phyloP scores from a whole-genome alignment of 352 stramenopile genomes.

The Pelagophyceae sp. region DNA sequence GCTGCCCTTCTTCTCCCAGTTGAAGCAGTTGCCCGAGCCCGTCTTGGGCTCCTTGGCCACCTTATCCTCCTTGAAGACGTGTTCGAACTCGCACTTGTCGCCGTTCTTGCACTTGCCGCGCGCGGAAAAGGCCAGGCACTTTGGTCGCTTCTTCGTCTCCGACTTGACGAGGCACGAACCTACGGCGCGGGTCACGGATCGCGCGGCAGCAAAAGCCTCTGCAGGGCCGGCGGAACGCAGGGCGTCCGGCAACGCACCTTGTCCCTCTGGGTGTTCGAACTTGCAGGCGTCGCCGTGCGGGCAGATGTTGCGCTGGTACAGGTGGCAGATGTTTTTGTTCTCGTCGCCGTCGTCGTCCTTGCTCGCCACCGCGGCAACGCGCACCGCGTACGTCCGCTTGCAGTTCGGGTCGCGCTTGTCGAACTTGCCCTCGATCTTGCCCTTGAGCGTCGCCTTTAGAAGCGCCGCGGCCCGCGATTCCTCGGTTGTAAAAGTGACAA shows the following conservation, averaged over 20 bases:
- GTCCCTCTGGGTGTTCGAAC: slow-evolving; percentile 16
- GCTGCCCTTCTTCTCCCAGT: slow-evolving; percentile 25
- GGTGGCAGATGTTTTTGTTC: slow-evolving; percentile 21
- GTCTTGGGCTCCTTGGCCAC: slow-evolving; percentile 8
- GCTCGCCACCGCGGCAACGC: background rate
- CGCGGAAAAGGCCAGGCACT: background rate
- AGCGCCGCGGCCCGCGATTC: background rate
- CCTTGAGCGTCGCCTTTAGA: background rate
- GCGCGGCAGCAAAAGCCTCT: too few relatives aligned
- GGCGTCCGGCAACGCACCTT: background rate
- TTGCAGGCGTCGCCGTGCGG: slow-evolving; percentile 20
- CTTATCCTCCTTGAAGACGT: background rate
- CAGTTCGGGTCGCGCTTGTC: background rate
- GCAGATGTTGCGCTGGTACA: background rate
- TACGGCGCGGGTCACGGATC: too few relatives aligned
- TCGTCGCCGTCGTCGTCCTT: slow-evolving; percentile 12
- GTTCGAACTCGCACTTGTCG: background rate
- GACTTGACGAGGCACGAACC: background rate
- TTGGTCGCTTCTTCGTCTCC: too few relatives aligned
- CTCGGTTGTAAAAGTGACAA: slow-evolving; percentile 5
- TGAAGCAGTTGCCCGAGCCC: slow-evolving; percentile 17
- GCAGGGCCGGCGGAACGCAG: too few relatives aligned
- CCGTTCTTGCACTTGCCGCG: background rate
- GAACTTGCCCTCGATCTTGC: slow-evolving; percentile 2
- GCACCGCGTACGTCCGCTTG: slow-evolving; percentile 7